Evolutionary conservation across 805 yeast genomes (phyloP).

Genomic region (Kuraishia hungarica): DNA sequence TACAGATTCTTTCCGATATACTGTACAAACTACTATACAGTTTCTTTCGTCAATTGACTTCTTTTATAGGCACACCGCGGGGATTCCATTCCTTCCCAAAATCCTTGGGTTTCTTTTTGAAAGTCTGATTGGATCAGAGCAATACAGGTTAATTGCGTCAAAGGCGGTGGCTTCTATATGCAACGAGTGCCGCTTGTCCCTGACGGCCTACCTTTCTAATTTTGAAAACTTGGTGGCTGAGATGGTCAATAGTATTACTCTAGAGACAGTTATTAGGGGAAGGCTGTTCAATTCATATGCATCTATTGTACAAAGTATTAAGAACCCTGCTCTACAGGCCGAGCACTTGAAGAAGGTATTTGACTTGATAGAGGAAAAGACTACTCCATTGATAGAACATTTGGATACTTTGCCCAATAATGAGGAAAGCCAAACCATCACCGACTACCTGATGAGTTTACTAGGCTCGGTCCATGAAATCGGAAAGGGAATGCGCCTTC

Average conservation of each 20-base stretch:
- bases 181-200: constrained; percentile 37
- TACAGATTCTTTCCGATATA: constrained; percentile 10
- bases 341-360: constrained; percentile 15
- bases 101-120: constrained; percentile 42
- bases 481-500: constrained; percentile 59
- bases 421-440: constrained; percentile 16
- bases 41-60: constrained; percentile 53
- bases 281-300: constrained; percentile 55
- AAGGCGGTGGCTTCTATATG: constrained; percentile 53
- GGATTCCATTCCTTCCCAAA: constrained; percentile 33
- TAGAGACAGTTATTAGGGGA: constrained; percentile 43
- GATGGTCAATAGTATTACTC: constrained; percentile 30
- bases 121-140: constrained; percentile 19
- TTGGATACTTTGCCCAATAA: constrained; percentile 6
- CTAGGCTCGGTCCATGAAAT: constrained; percentile 58
- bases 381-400: constrained; percentile 7
- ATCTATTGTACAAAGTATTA: constrained; percentile 48
- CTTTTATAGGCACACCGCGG: constrained; percentile 42
- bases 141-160: constrained; percentile 31
- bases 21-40: constrained; percentile 42
- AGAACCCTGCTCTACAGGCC: constrained; percentile 37
- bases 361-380: constrained; percentile 13
- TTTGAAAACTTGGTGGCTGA: constrained; percentile 39
- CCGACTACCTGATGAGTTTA: constrained; percentile 46
- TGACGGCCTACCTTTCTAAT: constrained; percentile 33